Evolutionary conservation across 225 moss, liverwort and hornwort species (phyloP).

Genomic region (Anthoceros angustus): DNA sequence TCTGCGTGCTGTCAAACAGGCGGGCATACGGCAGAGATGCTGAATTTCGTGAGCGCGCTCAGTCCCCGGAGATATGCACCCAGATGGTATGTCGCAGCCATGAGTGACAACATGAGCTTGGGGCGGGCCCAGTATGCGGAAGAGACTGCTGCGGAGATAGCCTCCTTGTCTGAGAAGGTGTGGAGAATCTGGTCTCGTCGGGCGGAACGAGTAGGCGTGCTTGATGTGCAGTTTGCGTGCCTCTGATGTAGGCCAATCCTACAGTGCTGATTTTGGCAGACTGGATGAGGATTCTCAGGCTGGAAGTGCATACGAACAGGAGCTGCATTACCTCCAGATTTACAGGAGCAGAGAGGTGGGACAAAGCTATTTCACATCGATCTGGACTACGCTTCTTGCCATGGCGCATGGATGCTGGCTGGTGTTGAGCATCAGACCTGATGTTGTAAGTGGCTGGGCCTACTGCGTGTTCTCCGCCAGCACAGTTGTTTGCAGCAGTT

Average conservation of each 20-base stretch:
- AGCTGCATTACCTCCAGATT: conserved; percentile 30
- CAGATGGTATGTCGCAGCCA: conserved; percentile 38
- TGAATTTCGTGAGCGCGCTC: conserved; percentile 39
- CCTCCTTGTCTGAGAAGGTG: conserved; percentile 1
- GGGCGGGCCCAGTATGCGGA: conserved; percentile 24
- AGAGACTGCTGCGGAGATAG: conserved; percentile 11
- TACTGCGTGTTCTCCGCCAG: not conserved
- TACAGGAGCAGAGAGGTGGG: conserved; percentile 93
- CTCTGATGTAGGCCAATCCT: conserved; percentile 7
- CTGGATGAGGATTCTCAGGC: conserved; percentile 41
- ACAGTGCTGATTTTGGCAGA: conserved; percentile 54
- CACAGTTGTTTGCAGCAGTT: not conserved
- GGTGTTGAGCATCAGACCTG: conserved; percentile 59
- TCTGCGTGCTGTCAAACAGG: conserved; percentile 14
- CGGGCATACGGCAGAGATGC: conserved; percentile 52
- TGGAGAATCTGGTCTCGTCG: not conserved
- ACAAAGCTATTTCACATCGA: conserved; percentile 70
- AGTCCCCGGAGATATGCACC: conserved; percentile 30
- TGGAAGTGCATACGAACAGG: conserved; percentile 20
- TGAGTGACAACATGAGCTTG: conserved; percentile 37
- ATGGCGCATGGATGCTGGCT: conserved; percentile 46
- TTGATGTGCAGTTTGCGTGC: too few relatives aligned
- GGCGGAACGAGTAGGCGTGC: too few relatives aligned
- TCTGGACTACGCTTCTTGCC: conserved; percentile 60
- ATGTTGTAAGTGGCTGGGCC: conserved; percentile 44